Conservation (phyloP, 345 rosid species). For the Leavenworthia alabamica region DNA sequence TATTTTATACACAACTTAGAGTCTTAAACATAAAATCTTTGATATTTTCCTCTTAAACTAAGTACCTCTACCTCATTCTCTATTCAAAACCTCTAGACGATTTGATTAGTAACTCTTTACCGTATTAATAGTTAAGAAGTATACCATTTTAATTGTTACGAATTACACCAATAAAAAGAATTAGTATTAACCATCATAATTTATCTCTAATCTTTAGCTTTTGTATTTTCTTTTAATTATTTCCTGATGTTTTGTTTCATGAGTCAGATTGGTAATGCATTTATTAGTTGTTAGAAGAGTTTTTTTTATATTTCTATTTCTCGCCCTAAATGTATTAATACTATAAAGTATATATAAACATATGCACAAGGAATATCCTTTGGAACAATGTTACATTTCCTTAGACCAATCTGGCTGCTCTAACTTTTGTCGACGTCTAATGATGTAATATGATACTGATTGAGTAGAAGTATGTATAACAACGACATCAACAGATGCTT, state of each 20-base stretch:
- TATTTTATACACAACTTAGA: too few relatives aligned
- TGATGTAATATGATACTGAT: slow-evolving; percentile 27
- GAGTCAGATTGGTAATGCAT: neutral
- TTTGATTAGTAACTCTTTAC: too few relatives aligned
- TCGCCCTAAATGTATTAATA: neutral
- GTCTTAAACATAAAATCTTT: too few relatives aligned
- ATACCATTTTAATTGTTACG: too few relatives aligned
- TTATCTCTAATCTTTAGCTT: neutral
- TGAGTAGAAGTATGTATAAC: slow-evolving; percentile 20
- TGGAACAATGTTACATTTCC: slow-evolving; percentile 22
- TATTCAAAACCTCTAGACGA: too few relatives aligned
- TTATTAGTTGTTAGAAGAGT: neutral
- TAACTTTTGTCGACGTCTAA: slow-evolving; percentile 17
- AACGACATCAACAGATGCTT: slow-evolving; percentile 22
- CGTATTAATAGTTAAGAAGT: too few relatives aligned
- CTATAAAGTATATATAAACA: too few relatives aligned
- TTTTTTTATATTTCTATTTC: neutral
- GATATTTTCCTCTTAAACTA: too few relatives aligned
- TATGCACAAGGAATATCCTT: slow-evolving; percentile 15
- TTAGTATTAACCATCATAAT: too few relatives aligned
- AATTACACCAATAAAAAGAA: too few relatives aligned
- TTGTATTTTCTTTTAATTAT: too few relatives aligned
- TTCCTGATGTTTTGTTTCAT: neutral
- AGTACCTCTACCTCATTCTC: too few relatives aligned
- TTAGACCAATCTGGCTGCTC: slow-evolving; percentile 22